Percentiles rank a stretch among this genome's conserved stretches.
Conservation (phyloP, 2,329 filamentous ascomycete genomes). For the Calonectria hongkongensis region DNA sequence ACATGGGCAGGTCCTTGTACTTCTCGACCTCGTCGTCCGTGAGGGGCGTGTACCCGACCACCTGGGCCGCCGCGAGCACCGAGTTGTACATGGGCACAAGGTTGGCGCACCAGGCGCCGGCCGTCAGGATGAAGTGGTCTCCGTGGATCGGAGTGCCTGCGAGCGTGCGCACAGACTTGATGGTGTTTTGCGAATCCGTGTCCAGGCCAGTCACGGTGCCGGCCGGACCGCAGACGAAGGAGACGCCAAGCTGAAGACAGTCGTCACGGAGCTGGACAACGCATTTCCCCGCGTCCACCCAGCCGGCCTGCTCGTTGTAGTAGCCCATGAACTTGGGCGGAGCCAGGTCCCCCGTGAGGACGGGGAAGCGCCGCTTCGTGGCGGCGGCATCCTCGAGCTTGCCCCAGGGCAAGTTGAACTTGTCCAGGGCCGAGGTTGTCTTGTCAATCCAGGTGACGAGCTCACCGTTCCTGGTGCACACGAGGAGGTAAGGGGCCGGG, state of each 20-base stretch:
- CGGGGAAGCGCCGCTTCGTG: constrained; percentile 3
- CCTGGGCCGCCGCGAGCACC: background rate
- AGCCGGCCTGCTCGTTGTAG: constrained; percentile 34
- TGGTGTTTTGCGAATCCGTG: background rate
- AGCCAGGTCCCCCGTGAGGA: constrained; percentile 1
- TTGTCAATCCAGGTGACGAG: constrained; percentile 14
- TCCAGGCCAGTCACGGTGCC: background rate
- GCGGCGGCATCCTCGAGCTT: constrained; percentile 5
- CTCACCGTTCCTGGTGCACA: constrained; percentile 9
- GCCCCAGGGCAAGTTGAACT: background rate
- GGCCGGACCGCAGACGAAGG: constrained; percentile 1
- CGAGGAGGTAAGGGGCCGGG: constrained; percentile 12
- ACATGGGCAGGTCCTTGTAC: constrained; percentile 46
- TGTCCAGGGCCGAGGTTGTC: constrained; percentile 7
- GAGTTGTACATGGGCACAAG: constrained; percentile 21
- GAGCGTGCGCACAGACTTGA: constrained; percentile 9
- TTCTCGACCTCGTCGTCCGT: constrained; percentile 42
- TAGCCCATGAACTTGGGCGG: constrained; percentile 39
- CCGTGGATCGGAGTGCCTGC: background rate
- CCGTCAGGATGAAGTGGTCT: constrained; percentile 12
- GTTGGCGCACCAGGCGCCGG: background rate
- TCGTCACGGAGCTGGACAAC: constrained; percentile 4
- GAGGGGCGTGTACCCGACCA: constrained; percentile 23
- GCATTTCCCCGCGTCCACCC: constrained; percentile 4
- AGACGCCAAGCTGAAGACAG: constrained; percentile 13